These are phyloP conservation scores for Cynara cardunculus DNA, from an alignment of 129 eudicot genomes.

Conservation along the genomic window DNA sequence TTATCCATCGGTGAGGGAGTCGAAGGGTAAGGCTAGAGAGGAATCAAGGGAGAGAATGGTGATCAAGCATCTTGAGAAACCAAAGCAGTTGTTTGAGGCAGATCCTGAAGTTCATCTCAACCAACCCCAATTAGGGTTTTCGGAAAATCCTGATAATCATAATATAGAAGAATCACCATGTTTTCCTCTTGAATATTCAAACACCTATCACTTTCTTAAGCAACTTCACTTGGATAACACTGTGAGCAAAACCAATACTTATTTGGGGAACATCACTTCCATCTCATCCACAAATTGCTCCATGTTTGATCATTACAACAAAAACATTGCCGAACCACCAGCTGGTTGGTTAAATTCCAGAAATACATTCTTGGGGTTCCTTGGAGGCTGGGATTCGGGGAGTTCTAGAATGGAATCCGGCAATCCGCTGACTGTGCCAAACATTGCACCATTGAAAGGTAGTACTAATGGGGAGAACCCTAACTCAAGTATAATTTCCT, in stretches of 20 bases:
- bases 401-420: slow-evolving; percentile 11
- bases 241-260: slow-evolving; percentile 9
- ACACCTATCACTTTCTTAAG: slow-evolving; percentile 23
- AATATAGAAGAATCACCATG: slow-evolving; percentile 24
- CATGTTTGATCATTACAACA: slow-evolving; percentile 18
- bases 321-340: slow-evolving; percentile 20
- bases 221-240: slow-evolving; percentile 19
- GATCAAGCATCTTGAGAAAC: slow-evolving; percentile 10
- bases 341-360: slow-evolving; percentile 36
- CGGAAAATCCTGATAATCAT: slow-evolving; percentile 24
- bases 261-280: slow-evolving; percentile 7
- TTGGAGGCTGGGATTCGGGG: slow-evolving; percentile 37
- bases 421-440: neutral
- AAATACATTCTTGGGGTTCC: slow-evolving; percentile 22
- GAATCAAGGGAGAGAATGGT: slow-evolving; percentile 38
- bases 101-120: slow-evolving; percentile 5
- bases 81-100: neutral
- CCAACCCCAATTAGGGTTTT: slow-evolving; percentile 26
- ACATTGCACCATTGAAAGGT: slow-evolving; percentile 2
- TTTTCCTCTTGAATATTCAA: slow-evolving; percentile 28
- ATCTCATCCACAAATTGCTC: slow-evolving; percentile 14
- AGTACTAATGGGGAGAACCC: slow-evolving; percentile 11
- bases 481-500: slow-evolving; percentile 6
- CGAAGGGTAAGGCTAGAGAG: slow-evolving; percentile 31
- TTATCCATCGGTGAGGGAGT: slow-evolving; percentile 1